Percentiles rank a stretch among this genome's conserved stretches.
Evolutionary conservation across 176 grass and related monocot genomes (phyloP).

Genomic region (Neostapfia colusana): DNA sequence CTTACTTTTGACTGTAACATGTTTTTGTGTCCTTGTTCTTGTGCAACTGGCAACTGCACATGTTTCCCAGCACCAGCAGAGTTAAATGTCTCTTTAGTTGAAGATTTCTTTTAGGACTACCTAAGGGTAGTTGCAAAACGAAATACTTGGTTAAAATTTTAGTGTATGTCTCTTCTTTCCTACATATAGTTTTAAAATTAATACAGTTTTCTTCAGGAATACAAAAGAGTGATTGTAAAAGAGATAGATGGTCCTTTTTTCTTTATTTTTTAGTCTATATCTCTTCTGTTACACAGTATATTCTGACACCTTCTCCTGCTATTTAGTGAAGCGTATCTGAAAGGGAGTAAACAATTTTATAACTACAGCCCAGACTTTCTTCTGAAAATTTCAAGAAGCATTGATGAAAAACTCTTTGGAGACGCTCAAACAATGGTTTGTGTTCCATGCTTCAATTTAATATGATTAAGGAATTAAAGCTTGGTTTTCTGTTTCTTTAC

Average conservation of each 20-base stretch:
- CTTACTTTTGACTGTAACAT: not conserved
- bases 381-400: conserved; percentile 10
- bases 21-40: not conserved
- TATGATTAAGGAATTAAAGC: not conserved
- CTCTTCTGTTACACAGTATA: not conserved
- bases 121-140: not conserved
- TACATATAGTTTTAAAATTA: not conserved
- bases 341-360: conserved; percentile 15
- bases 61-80: too few species aligned
- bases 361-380: conserved; percentile 4
- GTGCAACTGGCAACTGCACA: too few species aligned
- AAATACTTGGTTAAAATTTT: not conserved
- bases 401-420: conserved; percentile 39
- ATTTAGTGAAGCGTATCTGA: conserved; percentile 42
- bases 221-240: not conserved
- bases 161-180: not conserved
- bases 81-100: too few species aligned
- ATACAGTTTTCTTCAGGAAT: conserved; percentile 1
- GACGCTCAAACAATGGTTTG: conserved; percentile 34
- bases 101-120: not conserved
- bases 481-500: not conserved
- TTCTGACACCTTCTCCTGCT: conserved; percentile 31
- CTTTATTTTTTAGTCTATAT: not conserved
- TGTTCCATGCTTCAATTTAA: conserved; percentile 19
- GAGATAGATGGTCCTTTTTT: not conserved